A percentile compares a stretch with the other conserved stretches of the same genome.
Conservation (phyloP, 129 eudicot genomes). For the Arctium lappa region DNA sequence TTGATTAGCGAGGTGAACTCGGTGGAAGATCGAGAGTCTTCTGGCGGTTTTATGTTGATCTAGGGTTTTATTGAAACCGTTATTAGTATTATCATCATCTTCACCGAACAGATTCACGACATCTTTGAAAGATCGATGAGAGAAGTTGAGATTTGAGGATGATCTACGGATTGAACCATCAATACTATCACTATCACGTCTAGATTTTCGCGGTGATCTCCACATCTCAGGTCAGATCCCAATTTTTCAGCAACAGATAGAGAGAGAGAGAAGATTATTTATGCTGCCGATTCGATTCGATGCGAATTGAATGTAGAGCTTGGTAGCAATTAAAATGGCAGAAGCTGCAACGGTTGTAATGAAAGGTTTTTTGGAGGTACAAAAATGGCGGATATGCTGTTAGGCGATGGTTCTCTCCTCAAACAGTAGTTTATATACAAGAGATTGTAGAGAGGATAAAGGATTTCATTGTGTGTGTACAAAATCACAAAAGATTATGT, state of each 20-base stretch:
- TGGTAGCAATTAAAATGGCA: background rate
- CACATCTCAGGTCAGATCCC: conserved; percentile 47
- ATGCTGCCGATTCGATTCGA: background rate
- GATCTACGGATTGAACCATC: conserved; percentile 25
- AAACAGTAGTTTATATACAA: conserved; percentile 9
- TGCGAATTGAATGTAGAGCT: conserved; percentile 7
- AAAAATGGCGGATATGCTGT: background rate
- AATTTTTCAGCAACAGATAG: background rate
- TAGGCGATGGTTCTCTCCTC: background rate
- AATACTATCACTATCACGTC: conserved; percentile 3
- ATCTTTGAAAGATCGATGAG: conserved; percentile 74
- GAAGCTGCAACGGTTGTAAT: background rate
- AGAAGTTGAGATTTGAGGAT: conserved; percentile 33
- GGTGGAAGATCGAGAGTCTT: conserved; percentile 60
- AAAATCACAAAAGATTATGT: background rate
- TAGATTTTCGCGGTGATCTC: conserved; percentile 52
- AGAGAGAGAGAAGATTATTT: background rate
- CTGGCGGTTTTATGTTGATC: conserved; percentile 18
- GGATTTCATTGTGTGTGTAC: background rate
- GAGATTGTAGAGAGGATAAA: background rate
- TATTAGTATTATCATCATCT: background rate
- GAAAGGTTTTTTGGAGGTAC: background rate
- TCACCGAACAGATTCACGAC: conserved; percentile 47
- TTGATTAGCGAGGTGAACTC: conserved; percentile 54
- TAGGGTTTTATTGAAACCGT: conserved; percentile 13